phyloP scores from a whole-genome alignment of 495 filamentous ascomycete species.

The Parmelia sp. region DNA sequence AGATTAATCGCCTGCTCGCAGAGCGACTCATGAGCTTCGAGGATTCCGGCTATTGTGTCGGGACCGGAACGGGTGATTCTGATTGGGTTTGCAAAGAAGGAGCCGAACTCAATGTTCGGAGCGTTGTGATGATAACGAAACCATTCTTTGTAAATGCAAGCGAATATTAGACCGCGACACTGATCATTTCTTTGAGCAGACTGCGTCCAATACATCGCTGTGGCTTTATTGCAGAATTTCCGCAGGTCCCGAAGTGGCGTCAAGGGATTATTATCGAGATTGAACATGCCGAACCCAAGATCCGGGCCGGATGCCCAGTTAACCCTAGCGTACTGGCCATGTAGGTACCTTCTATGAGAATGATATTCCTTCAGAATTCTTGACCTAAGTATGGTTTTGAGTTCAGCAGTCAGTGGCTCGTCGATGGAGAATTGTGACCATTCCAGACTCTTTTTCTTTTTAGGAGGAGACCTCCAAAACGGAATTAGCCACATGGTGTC shows the following conservation, averaged over 20 bases:
- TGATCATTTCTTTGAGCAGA: slow-evolving; percentile 6
- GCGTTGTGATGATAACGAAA: slow-evolving; percentile 5
- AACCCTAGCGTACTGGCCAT: too few relatives aligned
- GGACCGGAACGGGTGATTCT: slow-evolving; percentile 8
- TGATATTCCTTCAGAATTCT: too few relatives aligned
- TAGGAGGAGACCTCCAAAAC: too few relatives aligned
- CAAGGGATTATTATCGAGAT: too few relatives aligned
- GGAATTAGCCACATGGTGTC: too few relatives aligned
- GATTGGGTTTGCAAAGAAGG: slow-evolving; percentile 17
- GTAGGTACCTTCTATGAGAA: too few relatives aligned
- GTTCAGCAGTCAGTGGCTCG: too few relatives aligned
- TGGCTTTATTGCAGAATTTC: slow-evolving; percentile 12
- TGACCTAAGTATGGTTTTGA: too few relatives aligned
- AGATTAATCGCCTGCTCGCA: slow-evolving; percentile 2
- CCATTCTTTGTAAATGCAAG: slow-evolving; percentile 12
- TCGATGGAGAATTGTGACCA: too few relatives aligned
- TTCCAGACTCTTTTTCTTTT: too few relatives aligned
- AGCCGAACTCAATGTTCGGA: slow-evolving; percentile 1
- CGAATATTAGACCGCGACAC: slow-evolving; percentile 4
- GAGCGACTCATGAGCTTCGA: slow-evolving; percentile 2
- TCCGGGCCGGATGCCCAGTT: too few relatives aligned
- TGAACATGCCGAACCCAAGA: too few relatives aligned
- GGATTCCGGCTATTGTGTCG: neutral
- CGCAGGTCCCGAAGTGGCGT: neutral
- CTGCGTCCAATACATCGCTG: slow-evolving; percentile 7